Evolutionary conservation across 257 asterid genomes (phyloP), one percentile per base, ranked within the genome.

Genomic region (Sherardia arvensis): DNA sequence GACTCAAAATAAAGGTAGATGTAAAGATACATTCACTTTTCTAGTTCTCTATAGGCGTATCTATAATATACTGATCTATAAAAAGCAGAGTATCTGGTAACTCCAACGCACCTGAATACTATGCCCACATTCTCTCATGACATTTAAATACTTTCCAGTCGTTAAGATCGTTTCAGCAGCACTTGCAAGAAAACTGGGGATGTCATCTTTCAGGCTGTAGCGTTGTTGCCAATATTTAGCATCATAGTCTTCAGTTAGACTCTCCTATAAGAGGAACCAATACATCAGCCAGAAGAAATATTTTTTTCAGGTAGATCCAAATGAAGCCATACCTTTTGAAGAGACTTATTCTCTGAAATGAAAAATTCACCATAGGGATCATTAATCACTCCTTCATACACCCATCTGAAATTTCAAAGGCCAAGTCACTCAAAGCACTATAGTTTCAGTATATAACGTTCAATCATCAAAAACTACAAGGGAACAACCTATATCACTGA

Each of bases 101-200:
- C 5, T 43, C 51, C 54, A 59, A 40, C 51, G 72, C 74, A 93
- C 99, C 97, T 87, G 97, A 82, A 87, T 78, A 74, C 73, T 74
- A 60, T 90, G 95, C 65, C 96, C 97, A 74, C 99, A 93, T 81
- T 93, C 97, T 83, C 96, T 85, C 99, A 93, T 90, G 78, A 90
- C 99, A 73, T 93, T 93, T 71, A 93, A 76, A 77, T 90, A 93
- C 79, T 93, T 93, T 65, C 99, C 99, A 1, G 97, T 93, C 6
- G 90, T 90, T 79, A 93, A 80, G 80, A 93, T 85, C 61, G 90
- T 90, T 78, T 83, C 97, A 75, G 99, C 96, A 61, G 97, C 97
- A 85, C 85, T 87, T 62, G 86, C 91, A 62, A 93, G 96, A 78
- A 93, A 93, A 76, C 90, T 80, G 57, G 99, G 99, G 66, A 93